These are phyloP conservation scores for Botrytis paeoniae DNA, from an alignment of 2,329 filamentous ascomycete genomes.

Conservation along the genomic window DNA sequence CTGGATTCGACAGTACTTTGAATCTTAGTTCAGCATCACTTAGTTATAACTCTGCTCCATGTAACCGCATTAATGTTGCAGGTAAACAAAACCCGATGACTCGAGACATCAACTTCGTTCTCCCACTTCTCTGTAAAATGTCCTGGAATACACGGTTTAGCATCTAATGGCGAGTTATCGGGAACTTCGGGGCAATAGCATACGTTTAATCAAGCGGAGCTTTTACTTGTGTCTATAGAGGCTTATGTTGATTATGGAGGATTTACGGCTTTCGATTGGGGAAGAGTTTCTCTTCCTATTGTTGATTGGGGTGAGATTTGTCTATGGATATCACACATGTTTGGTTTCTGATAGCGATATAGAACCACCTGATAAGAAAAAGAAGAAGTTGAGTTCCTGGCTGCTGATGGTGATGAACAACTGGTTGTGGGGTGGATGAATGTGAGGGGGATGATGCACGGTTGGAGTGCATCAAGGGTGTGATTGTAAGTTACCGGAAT, in stretches of 20 bases:
- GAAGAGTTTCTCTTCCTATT: neutral
- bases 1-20: neutral
- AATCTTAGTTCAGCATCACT: neutral
- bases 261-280: neutral
- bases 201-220: rapidly evolving
- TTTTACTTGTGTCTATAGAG: neutral
- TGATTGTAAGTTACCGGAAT: too few species aligned
- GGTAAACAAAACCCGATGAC: too few species aligned
- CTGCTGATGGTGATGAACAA: neutral
- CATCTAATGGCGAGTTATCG: neutral
- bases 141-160: neutral
- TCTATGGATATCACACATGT: neutral
- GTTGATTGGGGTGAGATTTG: neutral
- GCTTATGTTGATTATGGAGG: neutral
- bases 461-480: too few species aligned
- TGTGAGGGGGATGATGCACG: neutral
- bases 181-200: neutral
- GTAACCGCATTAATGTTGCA: too few species aligned
- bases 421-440: neutral
- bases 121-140: neutral
- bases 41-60: too few species aligned
- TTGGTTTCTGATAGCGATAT: neutral
- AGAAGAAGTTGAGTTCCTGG: neutral
- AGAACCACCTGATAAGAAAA: neutral
- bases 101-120: too few species aligned